These are phyloP conservation scores for Candida dubliniensis DNA, from an alignment of 1,139 yeast species.

Conservation along the genomic window DNA sequence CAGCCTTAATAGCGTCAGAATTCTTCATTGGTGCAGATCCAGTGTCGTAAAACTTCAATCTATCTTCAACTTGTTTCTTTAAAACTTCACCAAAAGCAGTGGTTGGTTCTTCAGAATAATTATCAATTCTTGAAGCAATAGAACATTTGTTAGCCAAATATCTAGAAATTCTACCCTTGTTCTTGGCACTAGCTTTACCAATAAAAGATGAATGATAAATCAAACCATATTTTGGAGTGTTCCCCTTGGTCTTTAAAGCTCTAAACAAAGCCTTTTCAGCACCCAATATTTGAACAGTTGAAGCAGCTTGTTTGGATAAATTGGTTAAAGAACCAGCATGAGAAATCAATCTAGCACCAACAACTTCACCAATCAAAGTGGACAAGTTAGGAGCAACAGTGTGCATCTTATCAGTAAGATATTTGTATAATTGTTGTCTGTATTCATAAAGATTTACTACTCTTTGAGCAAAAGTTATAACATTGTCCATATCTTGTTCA, in stretches of 20 bases:
- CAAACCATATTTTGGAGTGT: conserved; percentile 98
- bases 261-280: conserved; percentile 99
- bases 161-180: conserved; percentile 98
- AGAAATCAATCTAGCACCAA: conserved; percentile 96
- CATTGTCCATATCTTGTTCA: conserved; percentile 89
- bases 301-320: conserved; percentile 96
- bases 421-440: conserved; percentile 83
- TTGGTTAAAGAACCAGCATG: conserved; percentile 98
- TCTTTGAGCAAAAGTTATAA: conserved; percentile 88
- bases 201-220: conserved; percentile 95
- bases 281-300: conserved; percentile 97
- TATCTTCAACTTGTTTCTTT: conserved; percentile 90
- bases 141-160: conserved; percentile 98
- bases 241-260: conserved; percentile 96
- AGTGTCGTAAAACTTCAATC: conserved; percentile 90
- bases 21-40: conserved; percentile 91
- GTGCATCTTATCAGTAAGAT: conserved; percentile 93
- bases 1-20: conserved; percentile 65
- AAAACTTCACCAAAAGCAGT: conserved; percentile 93
- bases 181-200: conserved; percentile 96
- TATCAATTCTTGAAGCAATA: conserved; percentile 93
- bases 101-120: conserved; percentile 93
- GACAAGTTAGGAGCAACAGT: conserved; percentile 97
- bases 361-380: conserved; percentile 95
- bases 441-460: conserved; percentile 91